Evolutionary conservation across 768 basidiomycete genomes (phyloP), one percentile per base, ranked within the genome.

Genomic region (Lenzites betulinus): DNA sequence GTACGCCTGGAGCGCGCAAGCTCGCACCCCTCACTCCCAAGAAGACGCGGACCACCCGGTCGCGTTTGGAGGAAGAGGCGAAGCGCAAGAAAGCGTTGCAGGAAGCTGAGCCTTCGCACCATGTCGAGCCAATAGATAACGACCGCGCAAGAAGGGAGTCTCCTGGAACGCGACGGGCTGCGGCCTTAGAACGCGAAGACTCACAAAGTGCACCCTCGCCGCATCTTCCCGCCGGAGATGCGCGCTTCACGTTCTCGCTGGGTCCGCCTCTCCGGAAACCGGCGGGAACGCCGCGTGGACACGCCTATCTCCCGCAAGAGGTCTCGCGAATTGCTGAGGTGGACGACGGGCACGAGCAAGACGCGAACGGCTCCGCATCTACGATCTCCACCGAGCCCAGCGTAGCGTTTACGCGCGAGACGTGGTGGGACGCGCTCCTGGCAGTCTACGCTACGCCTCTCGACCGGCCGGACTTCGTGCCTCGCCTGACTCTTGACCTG

Each of bases 341-440:
- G 13, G 43, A n/a, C 43, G 20, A 20, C 18, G 18, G 11, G 30
- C 11, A 43, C 20, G 42, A 13, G 1, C 6, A 8, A 23, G 38
- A 39, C 15, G 38, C 4, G 7, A 39, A 15, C 38, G 11, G 30
- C 30, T 33, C 30, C 30, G 11, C 30, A 11, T 18, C 26, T 2
- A 3, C 18, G 1, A 38, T 75, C 35, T 61, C 61, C 23, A 36
- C 74, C 39, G 81, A 84, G 62, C 90, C 90, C 6, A 87, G 88
- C 11, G 73, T 89, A 35, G 79, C 80, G 47, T 90, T 89, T 71
- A 76, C 79, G 15, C 86, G 88, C 53, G 85, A 87, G 74, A 85
- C 83, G 20, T 91, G 90, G 90, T 92, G 88, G 86, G 90, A 90
- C 67, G 83, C 81, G 7, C 77, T 91, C n/a, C 72, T 89, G 36